Evolutionary conservation across 2,329 filamentous ascomycete species (phyloP).

Genomic region (Botryotinia calthae): DNA sequence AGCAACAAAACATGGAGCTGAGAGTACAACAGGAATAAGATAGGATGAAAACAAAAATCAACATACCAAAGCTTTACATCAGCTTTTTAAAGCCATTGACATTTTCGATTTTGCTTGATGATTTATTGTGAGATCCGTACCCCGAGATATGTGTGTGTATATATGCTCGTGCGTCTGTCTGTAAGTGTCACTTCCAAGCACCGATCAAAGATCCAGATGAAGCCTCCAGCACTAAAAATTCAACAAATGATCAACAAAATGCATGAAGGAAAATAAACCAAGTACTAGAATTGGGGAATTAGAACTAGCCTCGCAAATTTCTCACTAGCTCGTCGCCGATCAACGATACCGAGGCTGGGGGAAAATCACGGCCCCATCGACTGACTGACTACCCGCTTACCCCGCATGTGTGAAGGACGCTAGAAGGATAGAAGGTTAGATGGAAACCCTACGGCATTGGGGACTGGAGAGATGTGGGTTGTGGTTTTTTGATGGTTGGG

Average conservation of each 20-base stretch:
- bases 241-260: not conserved
- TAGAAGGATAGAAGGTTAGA: not conserved
- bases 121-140: not conserved
- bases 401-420: not conserved
- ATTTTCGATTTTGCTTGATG: not conserved
- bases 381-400: not conserved
- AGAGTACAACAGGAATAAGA: not conserved
- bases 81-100: not conserved
- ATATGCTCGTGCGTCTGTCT: not conserved
- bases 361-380: no score
- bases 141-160: not conserved
- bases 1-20: not conserved
- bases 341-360: not conserved
- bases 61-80: not conserved
- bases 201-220: not conserved
- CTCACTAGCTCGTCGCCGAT: not conserved
- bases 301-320: not conserved
- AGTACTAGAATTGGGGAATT: not conserved
- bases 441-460: no score
- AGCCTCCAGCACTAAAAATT: not conserved
- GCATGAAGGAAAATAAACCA: not conserved
- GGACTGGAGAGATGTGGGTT: no score
- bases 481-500: no score
- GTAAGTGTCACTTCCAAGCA: not conserved
- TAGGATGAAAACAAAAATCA: slow-evolving; percentile 1